Base-by-base conservation (phyloP, 2,329 filamentous ascomycete species). In the Metarhizium guizhouense region DNA sequence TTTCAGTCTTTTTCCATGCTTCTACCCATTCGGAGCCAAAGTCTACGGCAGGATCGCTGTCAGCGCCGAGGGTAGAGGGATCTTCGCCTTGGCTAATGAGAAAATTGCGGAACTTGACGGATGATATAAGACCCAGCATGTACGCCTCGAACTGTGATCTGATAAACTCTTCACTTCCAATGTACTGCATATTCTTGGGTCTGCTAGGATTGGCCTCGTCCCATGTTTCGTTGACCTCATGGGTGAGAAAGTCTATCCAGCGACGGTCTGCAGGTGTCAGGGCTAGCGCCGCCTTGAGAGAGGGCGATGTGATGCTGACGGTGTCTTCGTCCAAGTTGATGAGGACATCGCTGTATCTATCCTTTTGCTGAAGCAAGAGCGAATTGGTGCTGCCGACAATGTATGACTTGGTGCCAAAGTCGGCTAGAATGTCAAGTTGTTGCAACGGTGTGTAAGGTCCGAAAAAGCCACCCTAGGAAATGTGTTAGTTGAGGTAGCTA, bases 371-470 rank as follows among this genome's bases (percentile, higher is more conserved):
- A 11, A 99, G 76, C 38, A 99, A 79, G 29, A 99, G 78, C 6
- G 91, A 95, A 70, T 99, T 99, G 42, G 94, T 99, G 62, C 92
- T 96, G 60, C 94, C 94, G 56, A 99, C 92, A 54, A 99, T 88
- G 65, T 97, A 99, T 2, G 93, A 96, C 73, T 96, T 97, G 20
- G 94, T 97, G 47, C 90, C 89, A 63, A 90, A 85, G 71, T 97
- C 93, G 53, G 93, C 93, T 45, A 99, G 81, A 63, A 96, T 81
- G 69, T 99, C 93, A 56, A 99, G 84, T 72, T 96, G 92, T 71
- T 99, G 94, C 18, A 99, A 77, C 18, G 94, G 94, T 1, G 94
- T 99, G 67, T 99, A 99, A 0, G 94, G 94, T 3, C 94, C 93
- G 68, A 96, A 97, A 57, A 99, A 81, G 68, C 90, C 94, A 58